Base-by-base conservation (phyloP, 2,329 filamentous ascomycete genomes). In the Rutstroemia sp. region DNA sequence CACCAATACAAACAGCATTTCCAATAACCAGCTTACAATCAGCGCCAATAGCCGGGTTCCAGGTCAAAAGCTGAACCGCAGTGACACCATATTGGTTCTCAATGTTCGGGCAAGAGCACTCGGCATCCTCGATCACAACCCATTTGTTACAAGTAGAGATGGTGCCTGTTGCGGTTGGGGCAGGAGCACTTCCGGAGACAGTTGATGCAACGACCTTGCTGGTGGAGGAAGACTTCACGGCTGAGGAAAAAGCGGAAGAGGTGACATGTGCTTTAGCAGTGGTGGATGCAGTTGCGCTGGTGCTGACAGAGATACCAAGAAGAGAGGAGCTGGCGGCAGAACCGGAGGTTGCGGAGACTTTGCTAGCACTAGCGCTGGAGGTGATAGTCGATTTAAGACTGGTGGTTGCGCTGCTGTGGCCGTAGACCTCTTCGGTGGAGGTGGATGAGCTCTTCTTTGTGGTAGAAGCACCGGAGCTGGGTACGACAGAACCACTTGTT, bases 1-100 rank as follows among this genome's bases (percentile, higher is more conserved):
- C 37, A 27, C 56, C 56, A 12, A 68, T 64, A 52, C 66, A 68
- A 42, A 63, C 61, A 7, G 65, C 65, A 30, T 65, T 58, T 4
- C 62, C 62, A 6, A 54, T 48, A 56, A 60, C 58, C 17, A 72
- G 62, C 9, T 62, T 60, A 55, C 70, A 72, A 27, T 61, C 58
- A 12, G 44, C 53, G 5, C 64, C 62, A 14, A 69, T 61, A 19
- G 61, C 61, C 5, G 70, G 68, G 57, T 73, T 70, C 69, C 70
- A 70, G 48, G 57, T 41, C 19, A 63, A 46, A 2, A 69, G 58
- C 7, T 69, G 53, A 4, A 59, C 55, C 9, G 66, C 47, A 2
- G 58, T 60, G 51, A 68, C 61, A 30, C 54, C 49, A 34, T 63
- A 63, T 12, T 48, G 49, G n/a, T 42, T 12, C n/a, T 56, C 55